Conservation (phyloP, 2,329 filamentous ascomycete genomes). For the Coniochaeta sp. region DNA sequence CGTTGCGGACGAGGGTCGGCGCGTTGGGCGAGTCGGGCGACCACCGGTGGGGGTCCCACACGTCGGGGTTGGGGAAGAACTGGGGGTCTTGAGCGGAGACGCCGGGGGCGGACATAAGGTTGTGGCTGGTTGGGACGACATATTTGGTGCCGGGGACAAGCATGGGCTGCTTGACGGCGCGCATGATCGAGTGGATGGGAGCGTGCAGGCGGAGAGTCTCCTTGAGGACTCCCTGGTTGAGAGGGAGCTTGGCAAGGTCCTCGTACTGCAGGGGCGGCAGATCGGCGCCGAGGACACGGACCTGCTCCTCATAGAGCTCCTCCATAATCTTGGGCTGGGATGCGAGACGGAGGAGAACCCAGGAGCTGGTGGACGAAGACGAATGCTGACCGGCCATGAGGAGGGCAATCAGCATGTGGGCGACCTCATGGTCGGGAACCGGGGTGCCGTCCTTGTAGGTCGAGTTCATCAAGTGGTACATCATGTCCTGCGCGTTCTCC, state of each 20-base stretch:
- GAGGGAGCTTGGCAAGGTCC: slow-evolving; percentile 67
- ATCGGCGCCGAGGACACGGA: slow-evolving; percentile 63
- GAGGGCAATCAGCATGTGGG: slow-evolving; percentile 80
- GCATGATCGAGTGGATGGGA: slow-evolving; percentile 92
- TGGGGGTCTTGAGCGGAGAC: slow-evolving; percentile 65
- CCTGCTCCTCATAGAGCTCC: slow-evolving; percentile 71
- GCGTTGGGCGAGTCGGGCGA: slow-evolving; percentile 55
- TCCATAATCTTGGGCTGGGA: slow-evolving; percentile 62
- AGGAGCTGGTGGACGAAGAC: slow-evolving; percentile 68
- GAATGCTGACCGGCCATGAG: slow-evolving; percentile 82
- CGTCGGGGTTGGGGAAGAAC: slow-evolving; percentile 74
- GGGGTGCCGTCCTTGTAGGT: slow-evolving; percentile 66
- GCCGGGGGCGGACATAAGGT: slow-evolving; percentile 77
- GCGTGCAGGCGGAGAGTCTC: slow-evolving; percentile 84
- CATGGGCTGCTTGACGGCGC: slow-evolving; percentile 85
- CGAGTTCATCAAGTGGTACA: slow-evolving; percentile 71
- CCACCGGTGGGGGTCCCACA: slow-evolving; percentile 93
- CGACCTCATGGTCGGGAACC: slow-evolving; percentile 68
- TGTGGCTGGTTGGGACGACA: slow-evolving; percentile 73
- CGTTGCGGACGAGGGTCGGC: slow-evolving; percentile 34
- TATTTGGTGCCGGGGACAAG: slow-evolving; percentile 75
- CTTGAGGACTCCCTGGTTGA: slow-evolving; percentile 81
- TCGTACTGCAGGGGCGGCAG: slow-evolving; percentile 72
- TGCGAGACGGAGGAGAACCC: slow-evolving; percentile 70
- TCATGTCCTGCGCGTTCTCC: slow-evolving; percentile 58